These are phyloP conservation scores for Coniosporium apollinis DNA, from an alignment of 495 filamentous ascomycete genomes.

Conservation along the genomic window DNA sequence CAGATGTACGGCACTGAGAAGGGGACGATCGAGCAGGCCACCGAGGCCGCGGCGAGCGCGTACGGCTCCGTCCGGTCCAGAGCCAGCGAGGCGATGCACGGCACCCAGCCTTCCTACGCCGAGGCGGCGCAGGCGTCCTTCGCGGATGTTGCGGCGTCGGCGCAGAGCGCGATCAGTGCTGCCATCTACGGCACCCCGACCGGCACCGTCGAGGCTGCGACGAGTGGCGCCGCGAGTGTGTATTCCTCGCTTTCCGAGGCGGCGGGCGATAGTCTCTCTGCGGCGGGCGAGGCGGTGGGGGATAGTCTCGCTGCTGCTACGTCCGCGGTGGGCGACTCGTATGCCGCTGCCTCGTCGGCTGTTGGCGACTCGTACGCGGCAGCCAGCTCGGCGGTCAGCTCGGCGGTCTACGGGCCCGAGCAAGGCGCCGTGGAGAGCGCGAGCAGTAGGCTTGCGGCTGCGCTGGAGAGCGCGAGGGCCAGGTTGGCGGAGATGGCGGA, in stretches of 20 bases:
- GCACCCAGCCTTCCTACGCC: conserved; percentile 31
- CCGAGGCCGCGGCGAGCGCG: conserved; percentile 31
- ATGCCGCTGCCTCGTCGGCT: too few species aligned
- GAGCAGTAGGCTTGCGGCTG: conserved; percentile 27
- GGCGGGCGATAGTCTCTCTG: conserved; percentile 22
- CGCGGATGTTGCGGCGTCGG: conserved; percentile 32
- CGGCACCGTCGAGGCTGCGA: conserved; percentile 22
- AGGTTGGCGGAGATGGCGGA: conserved; percentile 29
- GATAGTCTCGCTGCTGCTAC: too few species aligned
- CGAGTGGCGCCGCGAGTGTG: conserved; percentile 19
- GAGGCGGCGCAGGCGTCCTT: conserved; percentile 33
- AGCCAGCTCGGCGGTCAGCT: conserved; percentile 11
- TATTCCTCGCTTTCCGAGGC: conserved; percentile 22
- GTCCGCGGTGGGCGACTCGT: conserved; percentile 2
- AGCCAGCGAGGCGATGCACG: conserved; percentile 39
- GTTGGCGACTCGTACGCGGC: too few species aligned
- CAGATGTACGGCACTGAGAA: conserved; percentile 44
- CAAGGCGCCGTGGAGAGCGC: conserved; percentile 39
- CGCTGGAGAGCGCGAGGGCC: conserved; percentile 33
- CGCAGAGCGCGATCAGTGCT: conserved; percentile 31
- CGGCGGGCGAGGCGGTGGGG: too few species aligned
- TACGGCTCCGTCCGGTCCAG: conserved; percentile 32
- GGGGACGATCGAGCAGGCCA: conserved; percentile 36
- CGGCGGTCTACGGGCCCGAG: conserved; percentile 27
- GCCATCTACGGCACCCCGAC: conserved; percentile 38